Evolutionary conservation across 371 early-diverging fungal species (phyloP), one percentile per base, ranked within the genome.

Genomic region (Mortierella sp.): DNA sequence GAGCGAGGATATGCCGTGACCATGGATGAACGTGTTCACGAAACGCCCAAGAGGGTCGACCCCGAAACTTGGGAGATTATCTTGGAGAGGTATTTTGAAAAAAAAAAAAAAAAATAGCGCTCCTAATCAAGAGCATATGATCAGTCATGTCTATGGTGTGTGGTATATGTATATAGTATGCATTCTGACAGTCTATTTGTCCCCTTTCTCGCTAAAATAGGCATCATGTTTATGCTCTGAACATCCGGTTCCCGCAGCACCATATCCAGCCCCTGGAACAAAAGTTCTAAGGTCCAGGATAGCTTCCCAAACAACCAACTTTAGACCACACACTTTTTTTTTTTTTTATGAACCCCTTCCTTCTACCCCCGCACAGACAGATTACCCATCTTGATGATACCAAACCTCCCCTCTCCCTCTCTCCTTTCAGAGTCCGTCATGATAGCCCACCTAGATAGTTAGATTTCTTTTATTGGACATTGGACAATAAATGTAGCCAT

Each of bases 181-280:
- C n/a, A 11, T 29, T n/a, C 21, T 48, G 18, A 15, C 25, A 28
- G 16, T 64, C 26, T 5, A 44, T 23, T 37, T 21, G n/a, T 21
- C 19, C 44, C n/a, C 7, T 4, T 60, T 44, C 15, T 43, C 9
- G 55, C 73, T 72, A 4, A 81, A 83, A 30, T 66, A 66, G 75
- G 16, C 64, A 71, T 7, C 84, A 85, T 60, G 84, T 85, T 59
- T 84, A 86, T 72, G 81, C 88, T n/a, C 80, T 90, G 50, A 87
- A 84, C 30, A 84, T 90, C 19, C 86, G 88, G 37, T 90, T 88
- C 77, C 90, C 90, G n/a, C 89, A 90, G 62, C 89, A 88, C 60
- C 88, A 89, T 61, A 90, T 90, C 66, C 89, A 89, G 65, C 86
- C 90, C 30, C 70, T 90, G 70, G 90, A 90, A 55, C 90, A 90